phyloP scores from a whole-genome alignment of 768 basidiomycete genomes.

The Amanita rubescens region DNA sequence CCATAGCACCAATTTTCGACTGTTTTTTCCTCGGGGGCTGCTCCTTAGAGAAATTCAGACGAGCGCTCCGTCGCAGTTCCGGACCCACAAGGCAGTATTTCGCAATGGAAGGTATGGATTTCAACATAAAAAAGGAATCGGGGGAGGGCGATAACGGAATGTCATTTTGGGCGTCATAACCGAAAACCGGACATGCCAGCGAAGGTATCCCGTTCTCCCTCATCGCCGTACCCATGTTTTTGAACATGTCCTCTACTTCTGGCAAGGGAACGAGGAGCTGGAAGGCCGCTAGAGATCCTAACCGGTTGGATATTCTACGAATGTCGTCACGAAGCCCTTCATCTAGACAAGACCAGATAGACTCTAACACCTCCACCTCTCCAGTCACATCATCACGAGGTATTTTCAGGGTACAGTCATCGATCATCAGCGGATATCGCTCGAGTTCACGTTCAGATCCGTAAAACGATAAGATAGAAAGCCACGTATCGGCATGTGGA shows the following conservation, averaged over 20 bases:
- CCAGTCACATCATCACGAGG: not conserved
- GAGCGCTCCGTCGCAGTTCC: too few relatives aligned
- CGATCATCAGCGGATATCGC: not conserved
- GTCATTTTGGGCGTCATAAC: too few relatives aligned
- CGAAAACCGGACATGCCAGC: too few relatives aligned
- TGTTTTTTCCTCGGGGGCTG: too few relatives aligned
- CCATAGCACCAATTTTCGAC: too few relatives aligned
- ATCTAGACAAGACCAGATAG: not conserved
- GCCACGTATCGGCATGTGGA: not conserved
- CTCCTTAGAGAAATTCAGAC: too few relatives aligned
- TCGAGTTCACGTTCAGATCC: not conserved
- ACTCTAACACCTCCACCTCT: too few relatives aligned
- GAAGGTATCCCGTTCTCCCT: too few relatives aligned
- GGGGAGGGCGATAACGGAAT: too few relatives aligned
- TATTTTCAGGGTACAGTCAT: not conserved
- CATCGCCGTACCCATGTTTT: not conserved
- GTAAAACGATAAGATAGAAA: not conserved
- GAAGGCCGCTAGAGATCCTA: not conserved
- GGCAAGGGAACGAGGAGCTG: not conserved
- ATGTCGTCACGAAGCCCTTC: not conserved
- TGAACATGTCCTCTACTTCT: not conserved
- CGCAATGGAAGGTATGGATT: too few relatives aligned
- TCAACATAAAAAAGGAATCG: too few relatives aligned
- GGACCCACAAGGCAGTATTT: too few relatives aligned
- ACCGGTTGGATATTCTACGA: not conserved